Evolutionary conservation across 495 filamentous ascomycete species (phyloP), one percentile per base, ranked within the genome.

Genomic region (Ramalina peruviana): DNA sequence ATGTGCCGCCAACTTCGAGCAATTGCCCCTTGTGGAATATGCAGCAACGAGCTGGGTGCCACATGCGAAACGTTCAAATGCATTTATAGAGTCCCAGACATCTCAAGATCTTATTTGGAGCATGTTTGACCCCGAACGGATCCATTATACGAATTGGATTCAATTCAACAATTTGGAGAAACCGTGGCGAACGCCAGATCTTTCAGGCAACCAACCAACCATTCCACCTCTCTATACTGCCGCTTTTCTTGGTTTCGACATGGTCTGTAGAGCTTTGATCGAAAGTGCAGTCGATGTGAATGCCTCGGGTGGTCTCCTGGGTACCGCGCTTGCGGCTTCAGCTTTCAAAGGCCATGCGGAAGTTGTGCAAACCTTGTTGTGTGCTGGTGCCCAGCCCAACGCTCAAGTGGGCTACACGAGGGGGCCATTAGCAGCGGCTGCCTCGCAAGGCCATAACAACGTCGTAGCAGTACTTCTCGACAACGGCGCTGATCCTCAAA

Each of bases 221-320:
- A 20, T 43, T 30, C 17, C 23, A 21, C 17, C 50, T 27, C 41
- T 52, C 16, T 52, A 52, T 17, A 38, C 36, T 25, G 50, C 50
- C 11, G 25, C 50, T 39, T n/a, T 47, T n/a, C 19, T 52, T 17
- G 50, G 50, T 10, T 19, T 47, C 12, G 21, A 46, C 20, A 6
- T 10, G 20, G 10, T 45, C 2, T 21, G 21, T 21, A 21, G 11
- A 16, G 20, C 17, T 9, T 25, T 45, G 19, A 9, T 45, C 15
- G 9, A 7, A 6, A 19, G 21, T 21, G 42, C 20, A n/a, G 20
- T 25, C 6, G 42, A 45, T 26, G 20, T 26, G 21, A 25, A 45
- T 25, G 17, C 21, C 7, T 20, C 21, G 5, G 21, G 42, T 26
- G 42, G 42, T 6, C 20, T 27, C n/a, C 27, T 45, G 5, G 42